These are phyloP conservation scores for Cercospora sp. DNA, from an alignment of 2,329 filamentous ascomycete genomes.

Conservation along the genomic window DNA sequence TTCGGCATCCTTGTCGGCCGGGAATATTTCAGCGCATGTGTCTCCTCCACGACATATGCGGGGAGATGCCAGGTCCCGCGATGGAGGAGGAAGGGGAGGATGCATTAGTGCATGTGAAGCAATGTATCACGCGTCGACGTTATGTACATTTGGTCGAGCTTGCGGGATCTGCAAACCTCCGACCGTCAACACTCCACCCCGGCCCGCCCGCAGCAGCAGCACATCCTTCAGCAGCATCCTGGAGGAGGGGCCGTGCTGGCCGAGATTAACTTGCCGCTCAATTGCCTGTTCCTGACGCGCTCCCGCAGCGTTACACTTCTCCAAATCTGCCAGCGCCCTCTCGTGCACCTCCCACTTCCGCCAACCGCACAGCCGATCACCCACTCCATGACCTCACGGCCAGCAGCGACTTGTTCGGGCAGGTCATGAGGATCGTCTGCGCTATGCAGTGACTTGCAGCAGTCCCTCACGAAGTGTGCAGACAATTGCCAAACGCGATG, in stretches of 20 bases:
- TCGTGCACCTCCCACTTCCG: neutral
- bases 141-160: neutral
- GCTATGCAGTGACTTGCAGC: constrained; percentile 4
- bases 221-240: neutral
- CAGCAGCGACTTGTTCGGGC: neutral
- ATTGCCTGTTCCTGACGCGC: constrained; percentile 3
- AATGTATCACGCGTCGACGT: neutral
- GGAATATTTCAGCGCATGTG: neutral
- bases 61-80: neutral
- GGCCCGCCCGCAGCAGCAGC: neutral
- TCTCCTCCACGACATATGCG: neutral
- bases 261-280: neutral
- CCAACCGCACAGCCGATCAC: neutral
- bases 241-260: neutral
- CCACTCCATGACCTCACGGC: neutral
- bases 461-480: neutral
- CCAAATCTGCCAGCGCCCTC: neutral
- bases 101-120: neutral
- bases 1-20: neutral
- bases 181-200: neutral
- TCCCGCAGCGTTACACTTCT: neutral
- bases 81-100: neutral
- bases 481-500: neutral
- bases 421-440: constrained; percentile 15
- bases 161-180: neutral